Evolutionary conservation across 164 flowering plant species (phyloP), one percentile per base, ranked within the genome.

Genomic region (Cinnamomum chago): DNA sequence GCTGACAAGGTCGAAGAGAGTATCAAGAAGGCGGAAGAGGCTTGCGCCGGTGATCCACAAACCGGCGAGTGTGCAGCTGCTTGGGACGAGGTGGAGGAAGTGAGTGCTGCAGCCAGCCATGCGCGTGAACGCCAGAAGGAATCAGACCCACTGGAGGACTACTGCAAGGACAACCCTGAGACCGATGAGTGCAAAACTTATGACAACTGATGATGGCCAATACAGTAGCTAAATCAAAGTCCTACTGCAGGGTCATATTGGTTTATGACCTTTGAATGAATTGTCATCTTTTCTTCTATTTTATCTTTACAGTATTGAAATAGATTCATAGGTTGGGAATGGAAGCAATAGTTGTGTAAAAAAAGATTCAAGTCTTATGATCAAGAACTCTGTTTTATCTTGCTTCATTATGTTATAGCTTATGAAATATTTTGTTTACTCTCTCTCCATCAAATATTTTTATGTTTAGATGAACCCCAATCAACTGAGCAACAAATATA

Each of bases 11-110:
- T 87, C 62, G 72, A 22, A n/a, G 83, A 83, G 73, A 85, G 88
- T 83, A 72, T 87, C 40, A 82, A 84, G 83, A 52, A 71, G 0
- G 90, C 90, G 0, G 74, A 85, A 77, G 88, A 85, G 75, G 62
- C 74, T 1, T 87, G 90, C 72, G 75, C 86, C 1, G 87, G 73
- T 2, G 83, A 83, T 72, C 77, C 87, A 0, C 82, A 24, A 22
- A 84, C 83, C 78, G 87, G 87, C 2, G 90, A 88, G 83, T 91
- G 95, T 75, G 92, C 66, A 50, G 95, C 97, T 9, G 89, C 90
- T 64, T 90, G 94, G 97, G 98, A 93, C 72, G 92, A 88, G 84
- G 98, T 92, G 76, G 93, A 91, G 87, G 95, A 94, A 84, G 80
- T 91, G 70, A 90, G 93, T 58, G 94, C 91, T 3, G 97, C 97